Evolutionary conservation across 306 rosid genomes (phyloP).

Genomic region (Luffa acutangula): DNA sequence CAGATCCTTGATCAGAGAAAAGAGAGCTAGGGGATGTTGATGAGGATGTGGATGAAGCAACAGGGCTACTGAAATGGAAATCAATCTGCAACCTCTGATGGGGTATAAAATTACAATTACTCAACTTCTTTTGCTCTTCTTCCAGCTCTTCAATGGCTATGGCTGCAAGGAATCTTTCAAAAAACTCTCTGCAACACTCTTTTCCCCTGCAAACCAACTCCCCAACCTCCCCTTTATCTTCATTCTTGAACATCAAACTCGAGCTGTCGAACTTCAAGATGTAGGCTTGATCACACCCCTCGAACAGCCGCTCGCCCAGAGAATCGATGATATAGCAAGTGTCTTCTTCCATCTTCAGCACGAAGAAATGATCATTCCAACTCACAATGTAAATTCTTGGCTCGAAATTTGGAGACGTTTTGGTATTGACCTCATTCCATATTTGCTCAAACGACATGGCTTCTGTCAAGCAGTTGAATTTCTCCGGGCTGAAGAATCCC

Average conservation of each 20-base stretch:
- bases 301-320: slow-evolving; percentile 56
- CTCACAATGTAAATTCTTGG: slow-evolving; percentile 61
- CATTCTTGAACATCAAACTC: slow-evolving; percentile 26
- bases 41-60: background rate
- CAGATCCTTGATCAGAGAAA: background rate
- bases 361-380: slow-evolving; percentile 89
- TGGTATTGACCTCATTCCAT: slow-evolving; percentile 40
- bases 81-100: slow-evolving; percentile 61
- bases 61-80: slow-evolving; percentile 38
- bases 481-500: slow-evolving; percentile 69
- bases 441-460: slow-evolving; percentile 65
- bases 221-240: background rate
- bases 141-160: slow-evolving; percentile 36
- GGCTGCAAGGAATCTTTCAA: slow-evolving; percentile 61
- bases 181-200: slow-evolving; percentile 72
- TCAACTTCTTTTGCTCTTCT: slow-evolving; percentile 34
- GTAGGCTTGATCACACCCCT: slow-evolving; percentile 53
- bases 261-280: slow-evolving; percentile 56
- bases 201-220: slow-evolving; percentile 38
- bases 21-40: slow-evolving; percentile 15
- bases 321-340: slow-evolving; percentile 68
- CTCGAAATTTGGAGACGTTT: background rate
- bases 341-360: slow-evolving; percentile 45
- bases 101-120: slow-evolving; percentile 17
- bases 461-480: slow-evolving; percentile 53